These are phyloP conservation scores for Staphylotrichum tortipilum DNA, from an alignment of 495 filamentous ascomycete genomes.

Conservation along the genomic window DNA sequence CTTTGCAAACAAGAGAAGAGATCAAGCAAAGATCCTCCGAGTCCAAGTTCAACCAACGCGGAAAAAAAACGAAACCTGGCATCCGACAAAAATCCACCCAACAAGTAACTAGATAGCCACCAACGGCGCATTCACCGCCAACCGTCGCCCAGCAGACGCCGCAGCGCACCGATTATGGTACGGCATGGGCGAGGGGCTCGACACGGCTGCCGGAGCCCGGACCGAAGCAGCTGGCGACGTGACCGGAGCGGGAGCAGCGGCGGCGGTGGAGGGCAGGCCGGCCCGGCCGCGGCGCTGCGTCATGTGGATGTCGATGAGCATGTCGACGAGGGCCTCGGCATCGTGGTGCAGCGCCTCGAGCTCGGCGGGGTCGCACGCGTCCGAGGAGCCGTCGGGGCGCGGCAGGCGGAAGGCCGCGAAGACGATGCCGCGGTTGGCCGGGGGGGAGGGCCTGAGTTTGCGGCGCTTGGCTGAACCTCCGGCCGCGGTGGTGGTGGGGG, in stretches of 20 bases:
- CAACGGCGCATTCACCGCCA: background rate
- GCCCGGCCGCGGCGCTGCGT: conserved; percentile 6
- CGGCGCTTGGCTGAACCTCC: background rate
- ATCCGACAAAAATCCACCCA: too few relatives aligned
- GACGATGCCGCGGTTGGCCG: conserved; percentile 33
- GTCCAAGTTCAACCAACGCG: too few relatives aligned
- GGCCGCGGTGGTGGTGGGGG: background rate
- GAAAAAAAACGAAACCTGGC: too few relatives aligned
- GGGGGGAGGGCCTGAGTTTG: conserved; percentile 1
- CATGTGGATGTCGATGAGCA: conserved; percentile 25
- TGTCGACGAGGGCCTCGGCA: conserved; percentile 29
- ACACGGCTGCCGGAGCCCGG: too few relatives aligned
- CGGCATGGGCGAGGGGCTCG: too few relatives aligned
- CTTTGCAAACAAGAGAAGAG: too few relatives aligned
- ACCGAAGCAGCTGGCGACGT: too few relatives aligned
- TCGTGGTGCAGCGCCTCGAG: conserved; percentile 23
- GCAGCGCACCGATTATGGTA: too few relatives aligned
- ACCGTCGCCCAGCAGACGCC: too few relatives aligned
- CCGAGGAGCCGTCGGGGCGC: conserved; percentile 10
- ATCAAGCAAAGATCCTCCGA: too few relatives aligned
- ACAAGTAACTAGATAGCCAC: conserved; percentile 1
- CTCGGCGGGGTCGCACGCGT: conserved; percentile 8
- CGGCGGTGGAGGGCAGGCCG: background rate
- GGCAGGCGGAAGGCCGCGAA: conserved; percentile 34
- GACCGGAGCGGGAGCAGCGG: too few relatives aligned